Evolutionary conservation across 2,329 filamentous ascomycete species (phyloP), one percentile per base, ranked within the genome.

Genomic region (Aspergillus sp.): DNA sequence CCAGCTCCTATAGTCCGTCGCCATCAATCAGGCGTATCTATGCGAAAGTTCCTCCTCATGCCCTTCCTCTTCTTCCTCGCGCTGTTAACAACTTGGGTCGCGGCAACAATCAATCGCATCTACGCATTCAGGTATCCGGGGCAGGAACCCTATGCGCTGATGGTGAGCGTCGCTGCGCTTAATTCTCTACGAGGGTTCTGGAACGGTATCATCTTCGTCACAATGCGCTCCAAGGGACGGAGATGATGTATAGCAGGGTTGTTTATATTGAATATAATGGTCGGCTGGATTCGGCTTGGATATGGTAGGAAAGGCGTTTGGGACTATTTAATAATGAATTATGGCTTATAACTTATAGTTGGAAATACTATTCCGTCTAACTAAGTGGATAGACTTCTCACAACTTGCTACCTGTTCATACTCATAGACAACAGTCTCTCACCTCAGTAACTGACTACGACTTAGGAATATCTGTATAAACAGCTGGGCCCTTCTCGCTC

Each of bases 1-100:
- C 12, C 17, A 56, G 54, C 12, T 17, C 49, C 17, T 24, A 11
- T 37, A 3, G 40, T 27, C 37, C 55, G 24, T 42, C 49, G 24
- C 30, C 49, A 34, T 57, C 50, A 42, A 55, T 47, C 30, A 34
- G 55, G 33, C 15, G 63, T 76, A 1, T 76, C 74, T 0, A 69
- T 77, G 41, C 61, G 72, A 9, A 73, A 76, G 53, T 76, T 75
- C 54, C 65, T 76, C 13, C 65, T 76, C 15, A 76, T 77, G 74
- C 74, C 73, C 1, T 64, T 72, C 3, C 61, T 75, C 17, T 75
- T 75, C 58, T 74, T 74, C 51, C 59, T 75, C 2, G 72, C 71
- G 5, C 59, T 75, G 24, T 54, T 75, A 13, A 61, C 66, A 7
- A 71, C 74, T 3, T 75, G 73, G 73, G 70, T 75, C 15, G 65